Conservation (phyloP, 2,329 filamentous ascomycete genomes). For the Alternaria sp. region DNA sequence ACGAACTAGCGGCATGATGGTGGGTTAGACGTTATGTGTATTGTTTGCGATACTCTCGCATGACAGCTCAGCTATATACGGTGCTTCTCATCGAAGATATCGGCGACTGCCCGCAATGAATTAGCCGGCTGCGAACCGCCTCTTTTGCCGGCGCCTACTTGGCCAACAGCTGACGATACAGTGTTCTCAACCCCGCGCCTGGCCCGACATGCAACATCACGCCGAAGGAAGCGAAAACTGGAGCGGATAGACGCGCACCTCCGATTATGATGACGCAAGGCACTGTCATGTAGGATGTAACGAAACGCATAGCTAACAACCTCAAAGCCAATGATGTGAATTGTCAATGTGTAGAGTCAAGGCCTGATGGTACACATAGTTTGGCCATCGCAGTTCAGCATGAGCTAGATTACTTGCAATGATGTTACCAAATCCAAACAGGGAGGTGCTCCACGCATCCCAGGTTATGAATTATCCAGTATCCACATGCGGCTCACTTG, state of each 20-base stretch:
- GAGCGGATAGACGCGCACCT: neutral
- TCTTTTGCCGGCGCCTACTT: conserved; percentile 18
- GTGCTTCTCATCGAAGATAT: neutral
- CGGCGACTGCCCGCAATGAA: neutral
- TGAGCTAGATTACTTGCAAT: neutral
- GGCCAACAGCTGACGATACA: neutral
- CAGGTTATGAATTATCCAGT: neutral
- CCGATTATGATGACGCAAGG: neutral
- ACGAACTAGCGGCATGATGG: conserved; percentile 42
- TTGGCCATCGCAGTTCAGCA: neutral
- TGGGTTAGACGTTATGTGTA: neutral
- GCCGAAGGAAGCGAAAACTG: neutral
- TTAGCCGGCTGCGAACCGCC: conserved; percentile 9
- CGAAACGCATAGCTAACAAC: neutral
- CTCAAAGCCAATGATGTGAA: neutral
- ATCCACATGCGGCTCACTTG: neutral
- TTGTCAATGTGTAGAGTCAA: neutral
- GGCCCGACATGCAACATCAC: neutral
- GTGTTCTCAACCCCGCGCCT: conserved; percentile 1
- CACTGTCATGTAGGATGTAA: neutral
- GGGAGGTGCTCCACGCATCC: neutral
- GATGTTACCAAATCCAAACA: neutral
- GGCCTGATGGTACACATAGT: neutral
- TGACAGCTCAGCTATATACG: neutral
- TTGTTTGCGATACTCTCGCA: neutral